Evolutionary conservation across 2,329 filamentous ascomycete genomes (phyloP).

Genomic region (Fusarium sp.): DNA sequence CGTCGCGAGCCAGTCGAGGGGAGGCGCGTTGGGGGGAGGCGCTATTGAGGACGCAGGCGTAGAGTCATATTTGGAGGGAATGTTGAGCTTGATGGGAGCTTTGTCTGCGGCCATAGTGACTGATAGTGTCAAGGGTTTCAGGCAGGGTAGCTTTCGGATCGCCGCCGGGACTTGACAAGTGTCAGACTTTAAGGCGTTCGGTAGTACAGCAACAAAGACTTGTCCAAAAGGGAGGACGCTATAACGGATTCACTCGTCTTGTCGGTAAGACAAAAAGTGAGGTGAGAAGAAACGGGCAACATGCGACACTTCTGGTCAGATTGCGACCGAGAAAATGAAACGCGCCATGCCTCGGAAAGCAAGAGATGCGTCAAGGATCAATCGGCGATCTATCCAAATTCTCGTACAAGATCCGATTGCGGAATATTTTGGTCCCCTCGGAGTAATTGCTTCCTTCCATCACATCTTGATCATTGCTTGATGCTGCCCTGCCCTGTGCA

Average conservation of each 20-base stretch:
- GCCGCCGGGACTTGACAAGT: too few species aligned
- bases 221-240: too few species aligned
- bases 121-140: constrained; percentile 14
- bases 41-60: constrained; percentile 37
- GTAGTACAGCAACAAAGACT: too few species aligned
- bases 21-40: constrained; percentile 58
- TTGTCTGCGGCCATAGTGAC: constrained; percentile 32
- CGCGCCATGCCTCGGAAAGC: constrained; percentile 31
- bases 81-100: constrained; percentile 46
- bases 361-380: constrained; percentile 20
- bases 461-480: too few species aligned
- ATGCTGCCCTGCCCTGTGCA: too few species aligned
- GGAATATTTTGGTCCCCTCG: too few species aligned
- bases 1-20: constrained; percentile 73
- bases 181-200: too few species aligned
- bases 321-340: constrained; percentile 32
- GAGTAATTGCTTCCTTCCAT: too few species aligned
- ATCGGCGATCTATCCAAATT: background rate
- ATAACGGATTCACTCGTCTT: too few species aligned
- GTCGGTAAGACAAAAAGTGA: background rate
- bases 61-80: constrained; percentile 67
- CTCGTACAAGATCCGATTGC: background rate
- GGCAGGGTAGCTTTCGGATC: background rate
- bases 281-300: background rate
- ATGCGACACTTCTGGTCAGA: constrained; percentile 16